Conservation (phyloP, 176 grass and related monocot species). For the Carex kokanica region DNA sequence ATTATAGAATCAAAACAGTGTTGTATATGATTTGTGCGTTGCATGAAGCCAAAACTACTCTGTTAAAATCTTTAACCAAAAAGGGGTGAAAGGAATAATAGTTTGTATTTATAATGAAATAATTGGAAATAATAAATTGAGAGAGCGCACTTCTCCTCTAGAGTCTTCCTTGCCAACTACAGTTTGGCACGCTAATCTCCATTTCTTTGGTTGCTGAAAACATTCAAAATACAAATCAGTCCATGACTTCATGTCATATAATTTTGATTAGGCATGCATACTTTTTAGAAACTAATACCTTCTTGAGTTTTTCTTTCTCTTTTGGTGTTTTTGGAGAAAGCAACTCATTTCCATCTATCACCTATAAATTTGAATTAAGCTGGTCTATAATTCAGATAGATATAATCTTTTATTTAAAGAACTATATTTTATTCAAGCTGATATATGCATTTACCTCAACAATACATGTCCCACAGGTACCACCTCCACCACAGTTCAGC, state of each 20-base stretch:
- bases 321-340: conserved; percentile 57
- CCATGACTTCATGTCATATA: neutral
- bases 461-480: conserved; percentile 73
- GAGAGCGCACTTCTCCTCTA: conserved; percentile 52
- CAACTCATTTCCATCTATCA: conserved; percentile 70
- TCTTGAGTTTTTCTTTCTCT: conserved; percentile 78
- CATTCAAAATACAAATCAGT: neutral
- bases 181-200: conserved; percentile 92
- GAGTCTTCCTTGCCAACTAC: conserved; percentile 74
- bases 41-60: no score
- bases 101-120: neutral
- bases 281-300: conserved; percentile 31
- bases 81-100: neutral
- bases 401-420: conserved; percentile 11
- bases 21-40: no score
- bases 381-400: neutral
- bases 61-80: no score
- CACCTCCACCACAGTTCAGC: conserved; percentile 63
- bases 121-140: neutral
- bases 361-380: conserved; percentile 32
- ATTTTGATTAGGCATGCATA: neutral
- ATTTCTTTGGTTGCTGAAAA: conserved; percentile 75
- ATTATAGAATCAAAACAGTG: no score
- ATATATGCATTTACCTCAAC: conserved; percentile 57
- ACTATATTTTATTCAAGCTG: neutral